Percentiles rank a stretch among this genome's conserved stretches.
These are phyloP conservation scores for Boletus sp. DNA, from an alignment of 1,284 basidiomycete species.

Conservation along the genomic window DNA sequence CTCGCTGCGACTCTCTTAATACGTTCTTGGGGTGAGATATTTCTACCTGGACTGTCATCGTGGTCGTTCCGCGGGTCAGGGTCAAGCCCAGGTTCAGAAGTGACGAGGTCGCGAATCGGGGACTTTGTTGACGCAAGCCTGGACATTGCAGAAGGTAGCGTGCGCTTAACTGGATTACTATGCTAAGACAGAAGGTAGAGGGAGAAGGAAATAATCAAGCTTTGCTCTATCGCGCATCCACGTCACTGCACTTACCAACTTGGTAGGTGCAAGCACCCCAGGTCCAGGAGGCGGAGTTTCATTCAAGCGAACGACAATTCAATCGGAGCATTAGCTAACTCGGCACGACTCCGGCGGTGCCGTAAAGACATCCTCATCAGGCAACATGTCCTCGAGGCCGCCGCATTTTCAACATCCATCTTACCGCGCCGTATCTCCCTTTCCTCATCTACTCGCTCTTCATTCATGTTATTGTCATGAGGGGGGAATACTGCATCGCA, in stretches of 20 bases:
- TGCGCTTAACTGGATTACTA: constrained; percentile 9
- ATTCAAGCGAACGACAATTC: background rate
- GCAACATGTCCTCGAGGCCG: constrained; percentile 26
- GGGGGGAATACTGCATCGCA: constrained; percentile 70
- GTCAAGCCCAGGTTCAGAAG: constrained; percentile 21
- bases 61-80: constrained; percentile 12
- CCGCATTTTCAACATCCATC: constrained; percentile 25
- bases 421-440: constrained; percentile 17
- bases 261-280: background rate
- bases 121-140: constrained; percentile 28
- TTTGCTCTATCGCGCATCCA: constrained; percentile 9
- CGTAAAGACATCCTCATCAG: background rate
- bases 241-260: background rate
- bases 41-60: constrained; percentile 33
- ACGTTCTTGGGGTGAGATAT: constrained; percentile 45
- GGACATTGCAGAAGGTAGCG: constrained; percentile 23
- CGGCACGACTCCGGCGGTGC: constrained; percentile 15
- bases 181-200: constrained; percentile 6
- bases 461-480: constrained; percentile 44
- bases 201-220: constrained; percentile 5
- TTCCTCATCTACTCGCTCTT: constrained; percentile 16
- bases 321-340: constrained; percentile 18
- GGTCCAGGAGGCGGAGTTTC: background rate
- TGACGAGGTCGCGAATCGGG: constrained; percentile 18
- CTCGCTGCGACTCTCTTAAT: constrained; percentile 48